These are phyloP conservation scores for Russula abietina DNA, from an alignment of 768 basidiomycete species.

Conservation along the genomic window DNA sequence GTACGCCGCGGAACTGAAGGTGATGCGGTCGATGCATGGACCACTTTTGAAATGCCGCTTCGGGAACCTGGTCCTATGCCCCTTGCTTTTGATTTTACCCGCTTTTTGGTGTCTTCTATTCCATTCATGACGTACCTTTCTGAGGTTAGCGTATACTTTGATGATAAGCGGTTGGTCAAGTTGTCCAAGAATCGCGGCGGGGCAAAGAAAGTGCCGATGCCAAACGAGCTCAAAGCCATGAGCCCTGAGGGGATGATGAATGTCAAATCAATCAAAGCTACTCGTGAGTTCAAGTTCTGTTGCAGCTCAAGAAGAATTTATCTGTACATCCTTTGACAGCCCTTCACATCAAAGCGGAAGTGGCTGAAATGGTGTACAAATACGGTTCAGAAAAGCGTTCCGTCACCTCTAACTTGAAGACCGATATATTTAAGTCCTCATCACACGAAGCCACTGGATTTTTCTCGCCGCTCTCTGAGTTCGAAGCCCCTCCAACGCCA, in stretches of 20 bases:
- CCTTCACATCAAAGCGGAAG: constrained; percentile 71
- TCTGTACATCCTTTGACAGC: constrained; percentile 35
- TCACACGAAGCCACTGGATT: constrained; percentile 31
- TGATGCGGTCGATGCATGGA: constrained; percentile 51
- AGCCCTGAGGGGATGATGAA: constrained; percentile 63
- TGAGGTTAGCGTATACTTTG: constrained; percentile 75
- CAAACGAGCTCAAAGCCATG: constrained; percentile 49
- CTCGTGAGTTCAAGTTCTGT: constrained; percentile 44
- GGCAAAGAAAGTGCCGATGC: constrained; percentile 46
- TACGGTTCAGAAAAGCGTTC: constrained; percentile 56
- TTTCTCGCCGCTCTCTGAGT: constrained; percentile 38
- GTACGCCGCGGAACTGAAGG: constrained; percentile 68
- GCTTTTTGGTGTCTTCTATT: constrained; percentile 88
- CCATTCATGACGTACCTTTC: constrained; percentile 84
- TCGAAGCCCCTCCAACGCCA: constrained; percentile 30
- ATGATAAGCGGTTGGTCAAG: constrained; percentile 64
- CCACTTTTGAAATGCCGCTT: constrained; percentile 83
- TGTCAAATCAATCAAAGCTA: constrained; percentile 55
- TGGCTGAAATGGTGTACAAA: constrained; percentile 74
- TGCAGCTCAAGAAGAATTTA: constrained; percentile 8
- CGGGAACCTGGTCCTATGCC: constrained; percentile 79
- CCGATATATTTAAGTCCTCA: not conserved
- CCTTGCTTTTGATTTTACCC: constrained; percentile 75
- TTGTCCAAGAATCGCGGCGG: constrained; percentile 57
- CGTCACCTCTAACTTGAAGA: constrained; percentile 19